These are phyloP conservation scores for Penicillium oxalicum DNA, from an alignment of 2,329 filamentous ascomycete species.

Conservation along the genomic window DNA sequence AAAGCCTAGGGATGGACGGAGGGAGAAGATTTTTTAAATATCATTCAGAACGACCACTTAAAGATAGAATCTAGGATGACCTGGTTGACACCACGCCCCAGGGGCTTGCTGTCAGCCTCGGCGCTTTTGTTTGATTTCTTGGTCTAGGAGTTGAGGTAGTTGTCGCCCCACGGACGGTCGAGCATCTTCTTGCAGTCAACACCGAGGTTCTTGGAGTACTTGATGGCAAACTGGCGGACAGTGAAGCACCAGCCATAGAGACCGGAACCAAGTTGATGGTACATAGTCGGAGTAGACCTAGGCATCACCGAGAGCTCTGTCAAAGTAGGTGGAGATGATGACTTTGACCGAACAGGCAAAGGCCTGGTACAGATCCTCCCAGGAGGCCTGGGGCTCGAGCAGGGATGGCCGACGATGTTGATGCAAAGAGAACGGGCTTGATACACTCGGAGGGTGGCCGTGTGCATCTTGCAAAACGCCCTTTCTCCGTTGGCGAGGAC, in stretches of 20 bases:
- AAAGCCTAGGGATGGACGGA: no score
- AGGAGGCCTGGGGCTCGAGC: constrained; percentile 95
- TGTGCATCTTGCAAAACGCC: no score
- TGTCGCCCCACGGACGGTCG: constrained; percentile 99
- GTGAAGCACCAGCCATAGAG: constrained; percentile 99
- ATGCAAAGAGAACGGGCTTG: constrained; percentile 95
- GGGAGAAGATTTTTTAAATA: no score
- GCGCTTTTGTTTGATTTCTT: constrained; percentile 98
- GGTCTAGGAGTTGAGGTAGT: constrained; percentile 99
- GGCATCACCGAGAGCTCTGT: constrained; percentile 94
- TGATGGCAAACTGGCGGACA: constrained; percentile 89
- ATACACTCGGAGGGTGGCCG: constrained; percentile 71
- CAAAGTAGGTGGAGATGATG: constrained; percentile 97
- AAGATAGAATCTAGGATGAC: constrained; percentile 99
- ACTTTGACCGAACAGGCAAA: constrained; percentile 99
- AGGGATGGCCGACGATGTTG: constrained; percentile 99
- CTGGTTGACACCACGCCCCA: constrained; percentile 99
- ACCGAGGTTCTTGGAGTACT: constrained; percentile 99
- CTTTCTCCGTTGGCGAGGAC: no score
- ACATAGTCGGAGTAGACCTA: constrained; percentile 96
- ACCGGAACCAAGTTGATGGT: constrained; percentile 99
- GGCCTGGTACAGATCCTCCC: constrained; percentile 99
- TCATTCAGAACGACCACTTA: constrained; percentile 47
- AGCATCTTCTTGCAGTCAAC: constrained; percentile 99
- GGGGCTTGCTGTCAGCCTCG: constrained; percentile 74